Base-by-base conservation (phyloP, 495 filamentous ascomycete genomes). In the Penicillium salamii region DNA sequence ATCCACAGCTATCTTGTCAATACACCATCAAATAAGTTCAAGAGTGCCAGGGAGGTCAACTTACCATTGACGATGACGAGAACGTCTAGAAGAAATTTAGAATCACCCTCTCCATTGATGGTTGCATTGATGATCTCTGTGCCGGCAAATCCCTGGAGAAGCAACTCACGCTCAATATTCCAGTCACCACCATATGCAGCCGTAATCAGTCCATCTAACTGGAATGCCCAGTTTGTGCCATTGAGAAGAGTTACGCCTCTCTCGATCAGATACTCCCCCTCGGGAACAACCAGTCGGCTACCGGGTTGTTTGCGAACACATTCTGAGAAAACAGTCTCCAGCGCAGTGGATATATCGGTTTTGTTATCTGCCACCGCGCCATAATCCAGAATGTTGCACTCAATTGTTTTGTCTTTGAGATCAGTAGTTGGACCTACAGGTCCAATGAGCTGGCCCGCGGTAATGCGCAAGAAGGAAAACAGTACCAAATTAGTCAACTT, bases 381-480 rank as follows among this genome's bases (percentile, higher is more conserved):
- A 49, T 75, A 78, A 42, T 76, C 43, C 34, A 75, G 62, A 41
- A 76, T 66, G 42, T 72, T 74, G 53, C 74, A 76, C 24, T 68
- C 59, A 13, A 57, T 58, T 1, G 53, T 61, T 39, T 68, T 71
- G 7, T 62, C 47, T 1, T 58, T 45, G 1, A 69, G 58, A 11
- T 37, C 3, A 5, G 66, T 70, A 19, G 62, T 70, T 26, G 69
- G 67, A 8, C 69, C 69, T 14, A 72, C 69, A 5, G 65, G 49
- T 17, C 61, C 61, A 37, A 61, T 58, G 7, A 64, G 54, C 35
- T 64, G 61, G 17, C 48, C 54, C 20, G 43, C 24, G 7, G 50
- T 46, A 19, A 49, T 28, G 17, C 32, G 17, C 4, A 32, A 44
- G 3, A 44, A 32, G 29, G 29, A 33, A 2, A 49, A 13, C 20